A percentile compares a stretch with the other conserved stretches of the same genome.
Conservation (phyloP, 2,329 filamentous ascomycete genomes). For the Monilinia fructigena region DNA sequence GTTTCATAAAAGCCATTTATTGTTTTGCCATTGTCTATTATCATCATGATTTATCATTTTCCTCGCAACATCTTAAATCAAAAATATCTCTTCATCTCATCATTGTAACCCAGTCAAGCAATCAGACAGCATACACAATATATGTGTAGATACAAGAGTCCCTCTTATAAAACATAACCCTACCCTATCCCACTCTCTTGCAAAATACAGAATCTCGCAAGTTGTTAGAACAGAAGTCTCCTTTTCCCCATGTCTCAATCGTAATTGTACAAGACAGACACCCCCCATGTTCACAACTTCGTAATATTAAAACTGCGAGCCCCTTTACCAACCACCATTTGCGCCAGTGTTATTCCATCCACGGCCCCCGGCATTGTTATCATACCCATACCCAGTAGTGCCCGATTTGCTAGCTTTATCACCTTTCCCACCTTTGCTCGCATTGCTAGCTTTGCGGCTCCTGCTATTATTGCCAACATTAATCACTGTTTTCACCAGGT, state of each 20-base stretch:
- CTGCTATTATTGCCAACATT: not conserved
- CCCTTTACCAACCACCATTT: not conserved
- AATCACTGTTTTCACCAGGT: not conserved
- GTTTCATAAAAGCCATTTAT: not conserved
- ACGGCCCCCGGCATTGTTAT: not conserved
- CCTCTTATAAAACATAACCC: not conserved
- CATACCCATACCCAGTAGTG: not conserved
- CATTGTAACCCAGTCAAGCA: not conserved
- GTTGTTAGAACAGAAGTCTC: not conserved
- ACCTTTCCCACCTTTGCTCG: not conserved
- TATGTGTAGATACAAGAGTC: not conserved
- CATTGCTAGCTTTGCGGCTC: slow-evolving; percentile 1
- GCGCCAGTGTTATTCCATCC: slow-evolving; percentile 9
- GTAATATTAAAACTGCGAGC: not conserved
- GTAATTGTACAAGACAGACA: not conserved
- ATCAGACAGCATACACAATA: not conserved
- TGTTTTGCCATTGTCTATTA: not conserved
- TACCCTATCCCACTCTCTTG: not conserved
- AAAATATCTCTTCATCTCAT: not conserved
- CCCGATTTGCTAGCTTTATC: not conserved
- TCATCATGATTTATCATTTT: not conserved
- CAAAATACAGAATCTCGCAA: not conserved
- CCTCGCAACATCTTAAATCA: not conserved
- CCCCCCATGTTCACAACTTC: not conserved
- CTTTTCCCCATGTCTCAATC: not conserved